Evolutionary conservation across 306 rosid genomes (phyloP).

Genomic region (Vigna reflexopilosa): DNA sequence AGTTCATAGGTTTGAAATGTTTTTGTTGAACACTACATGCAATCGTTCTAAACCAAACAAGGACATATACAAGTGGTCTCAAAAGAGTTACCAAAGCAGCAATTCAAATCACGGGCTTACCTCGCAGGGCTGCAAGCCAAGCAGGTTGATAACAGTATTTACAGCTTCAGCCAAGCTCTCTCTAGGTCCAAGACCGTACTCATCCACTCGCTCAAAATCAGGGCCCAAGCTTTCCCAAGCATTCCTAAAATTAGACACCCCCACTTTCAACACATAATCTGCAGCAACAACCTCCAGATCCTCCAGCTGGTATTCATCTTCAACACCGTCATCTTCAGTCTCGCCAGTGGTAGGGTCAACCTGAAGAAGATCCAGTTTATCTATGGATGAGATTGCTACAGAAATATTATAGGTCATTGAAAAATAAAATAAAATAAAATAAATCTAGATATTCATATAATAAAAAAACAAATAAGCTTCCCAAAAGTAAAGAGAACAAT

Average conservation of each 20-base stretch:
- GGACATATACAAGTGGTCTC: background rate
- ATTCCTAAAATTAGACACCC: slow-evolving; percentile 88
- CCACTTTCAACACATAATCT: slow-evolving; percentile 85
- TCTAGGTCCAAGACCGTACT: slow-evolving; percentile 93
- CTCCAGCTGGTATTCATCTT: slow-evolving; percentile 96
- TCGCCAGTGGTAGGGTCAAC: slow-evolving; percentile 89
- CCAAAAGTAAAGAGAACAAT: slow-evolving; percentile 29
- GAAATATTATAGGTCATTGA: slow-evolving; percentile 25
- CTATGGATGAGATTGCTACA: slow-evolving; percentile 31
- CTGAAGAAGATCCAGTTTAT: slow-evolving; percentile 53
- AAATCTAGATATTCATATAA: slow-evolving; percentile 16
- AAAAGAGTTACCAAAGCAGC: slow-evolving; percentile 31
- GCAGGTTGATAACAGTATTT: slow-evolving; percentile 77
- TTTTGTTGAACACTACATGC: background rate
- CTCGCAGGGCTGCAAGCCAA: slow-evolving; percentile 99
- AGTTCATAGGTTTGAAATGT: slow-evolving; percentile 8
- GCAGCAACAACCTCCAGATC: slow-evolving; percentile 93
- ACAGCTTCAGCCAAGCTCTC: slow-evolving; percentile 93
- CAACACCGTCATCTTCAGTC: slow-evolving; percentile 92
- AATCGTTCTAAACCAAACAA: background rate
- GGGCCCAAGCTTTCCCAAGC: slow-evolving; percentile 92
- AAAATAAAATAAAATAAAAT: slow-evolving; percentile 3
- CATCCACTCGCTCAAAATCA: slow-evolving; percentile 88
- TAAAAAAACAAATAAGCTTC: slow-evolving; percentile 22
- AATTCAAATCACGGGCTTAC: slow-evolving; percentile 50